These are phyloP conservation scores for Camelina laxa DNA, from an alignment of 345 rosid species.

Conservation along the genomic window DNA sequence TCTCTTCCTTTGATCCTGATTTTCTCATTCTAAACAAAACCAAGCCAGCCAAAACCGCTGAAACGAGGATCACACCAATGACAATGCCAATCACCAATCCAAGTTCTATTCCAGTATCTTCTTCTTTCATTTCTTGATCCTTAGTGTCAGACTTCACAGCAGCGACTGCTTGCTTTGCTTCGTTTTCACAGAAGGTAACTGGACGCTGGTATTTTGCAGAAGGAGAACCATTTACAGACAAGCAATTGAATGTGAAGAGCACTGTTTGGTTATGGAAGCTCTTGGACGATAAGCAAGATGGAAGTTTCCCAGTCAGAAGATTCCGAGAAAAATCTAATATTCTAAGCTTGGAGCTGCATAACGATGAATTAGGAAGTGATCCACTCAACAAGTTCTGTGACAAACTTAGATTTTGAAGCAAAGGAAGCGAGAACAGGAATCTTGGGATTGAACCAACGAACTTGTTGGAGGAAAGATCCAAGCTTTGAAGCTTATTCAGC, in stretches of 20 bases:
- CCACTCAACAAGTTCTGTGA: conserved; percentile 65
- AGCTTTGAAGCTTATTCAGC: conserved; percentile 53
- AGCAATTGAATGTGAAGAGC: conserved; percentile 76
- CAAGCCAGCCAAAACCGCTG: conserved; percentile 51
- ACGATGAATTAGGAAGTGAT: conserved; percentile 54
- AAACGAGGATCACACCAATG: conserved; percentile 60
- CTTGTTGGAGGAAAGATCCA: conserved; percentile 68
- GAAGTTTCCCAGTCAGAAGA: conserved; percentile 72
- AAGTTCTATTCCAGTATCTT: conserved; percentile 47
- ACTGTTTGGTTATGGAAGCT: conserved; percentile 51
- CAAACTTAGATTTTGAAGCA: conserved; percentile 62
- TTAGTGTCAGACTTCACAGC: conserved; percentile 56
- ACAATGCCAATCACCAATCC: conserved; percentile 68
- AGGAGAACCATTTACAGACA: conserved; percentile 50
- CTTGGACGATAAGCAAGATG: conserved; percentile 58
- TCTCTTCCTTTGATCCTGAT: conserved; percentile 31
- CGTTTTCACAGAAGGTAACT: conserved; percentile 64
- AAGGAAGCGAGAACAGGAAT: conserved; percentile 60
- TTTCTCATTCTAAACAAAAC: conserved; percentile 49
- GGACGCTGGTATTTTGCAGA: conserved; percentile 66
- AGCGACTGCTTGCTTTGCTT: conserved; percentile 71
- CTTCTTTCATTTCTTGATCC: conserved; percentile 41
- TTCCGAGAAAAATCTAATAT: conserved; percentile 74
- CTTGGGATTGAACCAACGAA: conserved; percentile 64
- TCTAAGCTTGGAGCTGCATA: conserved; percentile 57